Evolutionary conservation across 208 protist species (phyloP).

Genomic region (Leishmania guyanensis): DNA sequence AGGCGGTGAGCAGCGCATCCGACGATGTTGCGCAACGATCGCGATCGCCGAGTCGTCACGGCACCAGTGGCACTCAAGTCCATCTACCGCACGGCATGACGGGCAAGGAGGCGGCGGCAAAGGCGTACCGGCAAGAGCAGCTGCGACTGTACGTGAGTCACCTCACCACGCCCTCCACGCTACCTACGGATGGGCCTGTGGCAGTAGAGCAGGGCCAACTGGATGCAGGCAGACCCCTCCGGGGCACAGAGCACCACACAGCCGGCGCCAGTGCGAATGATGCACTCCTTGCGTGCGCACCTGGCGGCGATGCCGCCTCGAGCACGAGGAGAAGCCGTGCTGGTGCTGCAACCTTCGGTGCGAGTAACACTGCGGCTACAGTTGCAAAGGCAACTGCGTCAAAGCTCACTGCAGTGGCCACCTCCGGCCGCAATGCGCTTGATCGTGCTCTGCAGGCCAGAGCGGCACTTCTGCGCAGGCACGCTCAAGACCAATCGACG

Average conservation of each 20-base stretch:
- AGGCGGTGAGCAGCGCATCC: not conserved
- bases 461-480: constrained; percentile 28
- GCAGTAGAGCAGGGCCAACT: not conserved
- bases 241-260: not conserved
- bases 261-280: not conserved
- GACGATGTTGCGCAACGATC: not conserved
- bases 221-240: constrained; percentile 25
- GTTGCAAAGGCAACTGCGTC: not conserved
- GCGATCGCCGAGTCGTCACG: not conserved
- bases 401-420: not conserved
- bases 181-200: not conserved
- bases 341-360: not conserved
- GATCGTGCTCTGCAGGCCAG: constrained; percentile 24
- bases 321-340: not conserved
- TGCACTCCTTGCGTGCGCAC: not conserved
- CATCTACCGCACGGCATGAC: not conserved
- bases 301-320: not conserved
- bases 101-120: not conserved
- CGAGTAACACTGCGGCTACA: not conserved
- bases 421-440: constrained; percentile 8
- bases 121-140: constrained; percentile 28
- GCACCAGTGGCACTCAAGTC: not conserved
- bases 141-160: constrained; percentile 24
- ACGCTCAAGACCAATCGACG: constrained; percentile 23
- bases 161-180: constrained; percentile 2